These are phyloP conservation scores for Lactarius sp. DNA, from an alignment of 768 basidiomycete species.

Conservation along the genomic window DNA sequence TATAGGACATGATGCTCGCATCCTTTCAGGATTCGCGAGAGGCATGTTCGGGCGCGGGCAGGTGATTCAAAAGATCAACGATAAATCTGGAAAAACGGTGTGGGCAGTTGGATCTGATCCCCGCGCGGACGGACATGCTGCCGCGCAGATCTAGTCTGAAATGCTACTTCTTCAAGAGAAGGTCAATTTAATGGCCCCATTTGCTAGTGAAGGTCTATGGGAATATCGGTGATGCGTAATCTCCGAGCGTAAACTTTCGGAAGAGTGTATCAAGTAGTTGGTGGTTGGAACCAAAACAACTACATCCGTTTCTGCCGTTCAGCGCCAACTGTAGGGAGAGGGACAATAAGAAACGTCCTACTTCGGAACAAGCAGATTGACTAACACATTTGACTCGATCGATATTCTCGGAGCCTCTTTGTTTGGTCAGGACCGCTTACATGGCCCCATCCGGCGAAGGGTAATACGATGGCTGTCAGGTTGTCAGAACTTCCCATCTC, in stretches of 20 bases:
- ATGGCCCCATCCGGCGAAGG: constrained; percentile 88
- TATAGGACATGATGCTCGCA: constrained; percentile 85
- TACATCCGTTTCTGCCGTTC: constrained; percentile 68
- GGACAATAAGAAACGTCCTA: not conserved
- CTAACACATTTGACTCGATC: constrained; percentile 40
- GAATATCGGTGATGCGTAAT: not conserved
- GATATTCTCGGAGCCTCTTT: constrained; percentile 75
- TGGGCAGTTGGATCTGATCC: constrained; percentile 96
- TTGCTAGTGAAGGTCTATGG: not conserved
- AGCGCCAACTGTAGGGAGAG: constrained; percentile 45
- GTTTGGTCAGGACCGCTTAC: constrained; percentile 77
- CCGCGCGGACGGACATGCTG: constrained; percentile 84
- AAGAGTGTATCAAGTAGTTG: not conserved
- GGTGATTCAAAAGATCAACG: constrained; percentile 76
- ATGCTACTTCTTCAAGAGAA: not conserved
- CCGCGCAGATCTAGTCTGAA: constrained; percentile 55
- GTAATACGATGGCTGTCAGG: constrained; percentile 84
- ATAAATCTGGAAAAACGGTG: constrained; percentile 62
- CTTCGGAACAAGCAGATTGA: constrained; percentile 13
- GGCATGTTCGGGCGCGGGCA: constrained; percentile 79
- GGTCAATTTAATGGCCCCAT: not conserved
- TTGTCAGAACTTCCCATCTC: constrained; percentile 89
- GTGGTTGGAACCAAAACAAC: not conserved
- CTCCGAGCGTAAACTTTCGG: not conserved
- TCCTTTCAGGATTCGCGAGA: constrained; percentile 55